Evolutionary conservation across 352 stramenopile species (phyloP), one percentile per base, ranked within the genome.

Genomic region (Pythium chondricola): DNA sequence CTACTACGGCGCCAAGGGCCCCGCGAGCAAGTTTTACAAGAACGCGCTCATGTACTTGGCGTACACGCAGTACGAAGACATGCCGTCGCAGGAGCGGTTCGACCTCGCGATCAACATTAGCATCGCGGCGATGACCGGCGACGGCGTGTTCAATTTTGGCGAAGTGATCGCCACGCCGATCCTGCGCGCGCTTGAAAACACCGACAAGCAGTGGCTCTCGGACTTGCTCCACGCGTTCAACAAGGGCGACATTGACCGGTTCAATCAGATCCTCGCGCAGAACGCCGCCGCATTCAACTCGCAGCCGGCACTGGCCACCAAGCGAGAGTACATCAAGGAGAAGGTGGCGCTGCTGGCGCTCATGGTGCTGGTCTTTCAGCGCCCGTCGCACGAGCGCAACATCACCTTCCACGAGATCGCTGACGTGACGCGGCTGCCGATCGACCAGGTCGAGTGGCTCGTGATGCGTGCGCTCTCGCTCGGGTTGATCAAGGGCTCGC

Each of bases 71-170:
- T 87, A 95, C 52, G 92, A 98, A 43, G 74, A 88, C 39, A 85
- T 98, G 50, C 71, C 72, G 6, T 48, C 68, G 2, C 63, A 82
- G 14, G 85, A 96, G 43, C 73, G 85, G 32, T 93, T 91, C 47
- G 64, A 86, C 17, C 58, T 98, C 38, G 94, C 96, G 0, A 83
- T 95, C 13, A 95, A 98, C 74, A 82, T 99, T 45, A 93, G 81
- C 69, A 81, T 99, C 36, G 93, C 97, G 8, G 95, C 97, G 29
- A 76, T 99, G 32, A 98, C 95, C 17, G 96, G 93, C 33, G 91
- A 98, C 37, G 90, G 92, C 17, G 94, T 99, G 2, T 99, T 98
- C 72, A 98, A 99, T 75, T 98, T 99, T 63, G 96, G 96, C 37
- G 95, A 99, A 90, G 89, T 99, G 52, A 91, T 97, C 55, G 83